Evolutionary conservation across 2,329 filamentous ascomycete species (phyloP).

Genomic region (Podosphaera leucotricha): DNA sequence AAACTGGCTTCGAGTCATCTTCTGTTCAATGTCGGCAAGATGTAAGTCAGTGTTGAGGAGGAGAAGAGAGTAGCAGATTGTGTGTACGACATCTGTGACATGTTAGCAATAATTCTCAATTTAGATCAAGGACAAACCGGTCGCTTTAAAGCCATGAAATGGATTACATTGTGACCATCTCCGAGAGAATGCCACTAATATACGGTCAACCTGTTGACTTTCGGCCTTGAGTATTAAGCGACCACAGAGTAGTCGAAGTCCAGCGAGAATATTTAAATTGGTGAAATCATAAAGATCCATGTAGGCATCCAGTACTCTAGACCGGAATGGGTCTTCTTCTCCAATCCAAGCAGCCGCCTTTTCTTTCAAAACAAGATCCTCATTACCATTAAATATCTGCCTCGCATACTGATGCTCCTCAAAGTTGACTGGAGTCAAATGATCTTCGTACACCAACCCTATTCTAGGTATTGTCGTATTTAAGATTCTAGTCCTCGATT

Average conservation of each 20-base stretch:
- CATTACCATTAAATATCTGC: conserved; percentile 64
- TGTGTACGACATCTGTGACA: conserved; percentile 65
- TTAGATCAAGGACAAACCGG: conserved; percentile 30
- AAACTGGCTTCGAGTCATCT: conserved; percentile 90
- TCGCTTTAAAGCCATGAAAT: conserved; percentile 75
- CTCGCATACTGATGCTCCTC: conserved; percentile 50
- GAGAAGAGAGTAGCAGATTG: conserved; percentile 88
- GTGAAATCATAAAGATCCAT: conserved; percentile 83
- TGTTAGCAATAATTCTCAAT: conserved; percentile 4
- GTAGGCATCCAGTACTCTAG: conserved; percentile 46
- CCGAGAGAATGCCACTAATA: conserved; percentile 68
- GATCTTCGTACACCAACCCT: neutral
- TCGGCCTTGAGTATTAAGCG: conserved; percentile 70
- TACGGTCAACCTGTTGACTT: conserved; percentile 89
- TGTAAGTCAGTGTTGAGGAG: conserved; percentile 92
- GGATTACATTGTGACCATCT: conserved; percentile 89
- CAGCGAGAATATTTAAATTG: conserved; percentile 54
- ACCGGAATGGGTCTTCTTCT: conserved; percentile 37
- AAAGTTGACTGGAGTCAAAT: too few relatives aligned
- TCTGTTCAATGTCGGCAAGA: conserved; percentile 78
- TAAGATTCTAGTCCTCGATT: neutral
- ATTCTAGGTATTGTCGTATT: neutral
- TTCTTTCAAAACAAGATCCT: conserved; percentile 56
- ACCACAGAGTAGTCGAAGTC: conserved; percentile 59
- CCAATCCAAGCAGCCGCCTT: conserved; percentile 65